Evolutionary conservation across 2,329 filamentous ascomycete species (phyloP), one percentile per base, ranked within the genome.

Genomic region (Monilinia laxa): DNA sequence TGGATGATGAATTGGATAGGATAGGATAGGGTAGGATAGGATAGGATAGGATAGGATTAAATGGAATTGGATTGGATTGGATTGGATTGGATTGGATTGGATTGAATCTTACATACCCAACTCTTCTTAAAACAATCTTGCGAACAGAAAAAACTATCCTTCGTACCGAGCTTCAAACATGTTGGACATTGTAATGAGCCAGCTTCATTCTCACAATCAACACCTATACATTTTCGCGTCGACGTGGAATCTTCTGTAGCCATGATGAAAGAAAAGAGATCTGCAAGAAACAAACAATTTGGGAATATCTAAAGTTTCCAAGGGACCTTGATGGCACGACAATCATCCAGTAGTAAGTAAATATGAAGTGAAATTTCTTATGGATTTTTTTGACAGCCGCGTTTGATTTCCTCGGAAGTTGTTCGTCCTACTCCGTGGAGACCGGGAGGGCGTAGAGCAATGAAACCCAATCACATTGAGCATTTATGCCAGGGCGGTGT

Each of bases 41-140:
- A 40, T 23, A 20, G 35, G 25, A 23, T 31, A 18, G 16, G 12
- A 38, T 18, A 18, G 28, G 9, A 60, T 38, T 23, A 2, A 9
- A 51, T 10, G 3, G 9, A 6, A 35, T 35, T 5, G 31, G 7
- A 35, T 35, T 5, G 31, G 7, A 35, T 9, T 35, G 31, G 1
- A 35, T 6, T 35, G 31, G 5, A 35, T 9, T 35, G 31, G 5
- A 35, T 35, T 35, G 31, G 7, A 35, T 35, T 9, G 31, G 6
- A 35, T 35, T 10, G 40, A 28, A 54, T 23, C 16, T 28, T 35
- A 70, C 86, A 74, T 87, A 98, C 95, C 95, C 95, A 99, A 83
- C 93, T 99, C 79, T 88, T 90, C 84, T 97, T 98, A 82, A 99
- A 99, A 83, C 95, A 99, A 74, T 98, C 95, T 79, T 99, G 95